A percentile compares a stretch with the other conserved stretches of the same genome.
Evolutionary conservation across 441 rosid species (phyloP).

Genomic region (Jatropha multifida): DNA sequence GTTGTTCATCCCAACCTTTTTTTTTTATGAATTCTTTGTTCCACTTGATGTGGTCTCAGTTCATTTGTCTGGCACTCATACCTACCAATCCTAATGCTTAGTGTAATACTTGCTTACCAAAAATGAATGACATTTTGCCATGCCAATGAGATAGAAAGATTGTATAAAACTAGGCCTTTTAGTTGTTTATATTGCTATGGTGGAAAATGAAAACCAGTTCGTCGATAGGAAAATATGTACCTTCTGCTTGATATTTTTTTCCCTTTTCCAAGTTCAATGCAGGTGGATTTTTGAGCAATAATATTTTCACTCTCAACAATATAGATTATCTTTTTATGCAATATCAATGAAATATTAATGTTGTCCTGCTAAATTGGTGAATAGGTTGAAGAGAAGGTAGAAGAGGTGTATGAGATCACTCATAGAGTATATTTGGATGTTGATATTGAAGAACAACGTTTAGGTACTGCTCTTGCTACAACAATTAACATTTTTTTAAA

Average conservation of each 20-base stretch:
- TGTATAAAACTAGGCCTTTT: neutral
- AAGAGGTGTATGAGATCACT: conserved; percentile 66
- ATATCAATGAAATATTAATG: neutral
- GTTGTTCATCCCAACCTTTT: neutral
- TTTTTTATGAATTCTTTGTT: neutral
- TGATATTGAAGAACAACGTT: conserved; percentile 84
- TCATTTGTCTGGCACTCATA: neutral
- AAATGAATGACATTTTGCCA: neutral
- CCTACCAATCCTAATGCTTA: neutral
- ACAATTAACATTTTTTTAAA: neutral
- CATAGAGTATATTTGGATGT: conserved; percentile 90
- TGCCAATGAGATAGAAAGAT: neutral
- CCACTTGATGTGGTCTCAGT: neutral
- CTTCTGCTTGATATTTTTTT: neutral
- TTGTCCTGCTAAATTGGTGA: conserved; percentile 20
- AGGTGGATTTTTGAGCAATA: neutral
- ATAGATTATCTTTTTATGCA: neutral
- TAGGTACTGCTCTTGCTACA: conserved; percentile 45
- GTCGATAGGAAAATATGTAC: neutral
- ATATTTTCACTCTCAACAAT: neutral
- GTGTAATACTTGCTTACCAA: neutral
- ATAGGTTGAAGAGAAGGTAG: conserved; percentile 59
- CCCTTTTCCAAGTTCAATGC: neutral
- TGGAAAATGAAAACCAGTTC: neutral
- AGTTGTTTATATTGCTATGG: neutral